Conservation (phyloP, 148 eudicot species). For the Cornus controversa region DNA sequence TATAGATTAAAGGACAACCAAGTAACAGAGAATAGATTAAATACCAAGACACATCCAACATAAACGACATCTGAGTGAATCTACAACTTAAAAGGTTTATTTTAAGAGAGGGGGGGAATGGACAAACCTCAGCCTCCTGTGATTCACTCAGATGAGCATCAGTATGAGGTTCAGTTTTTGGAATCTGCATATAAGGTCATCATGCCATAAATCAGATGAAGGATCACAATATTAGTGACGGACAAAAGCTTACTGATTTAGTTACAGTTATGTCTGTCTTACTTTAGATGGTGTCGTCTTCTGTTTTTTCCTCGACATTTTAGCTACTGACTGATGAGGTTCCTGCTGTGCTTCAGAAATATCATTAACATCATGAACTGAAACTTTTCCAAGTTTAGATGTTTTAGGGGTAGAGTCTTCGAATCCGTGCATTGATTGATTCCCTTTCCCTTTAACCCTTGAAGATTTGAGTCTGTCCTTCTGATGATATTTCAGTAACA, state of each 20-base stretch:
- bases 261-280: constrained; percentile 22
- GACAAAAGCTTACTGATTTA: background rate
- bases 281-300: constrained; percentile 57
- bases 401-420: constrained; percentile 42
- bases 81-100: background rate
- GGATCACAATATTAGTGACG: constrained; percentile 1
- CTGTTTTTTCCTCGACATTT: constrained; percentile 45
- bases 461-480: constrained; percentile 46
- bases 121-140: constrained; percentile 59
- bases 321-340: constrained; percentile 30
- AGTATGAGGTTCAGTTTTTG: constrained; percentile 43
- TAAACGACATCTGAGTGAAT: too few relatives aligned
- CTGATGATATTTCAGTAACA: constrained; percentile 37
- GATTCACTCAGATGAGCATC: constrained; percentile 35
- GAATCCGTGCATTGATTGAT: constrained; percentile 26
- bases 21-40: too few relatives aligned
- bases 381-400: constrained; percentile 51
- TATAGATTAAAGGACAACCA: too few relatives aligned
- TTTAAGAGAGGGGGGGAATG: constrained; percentile 2
- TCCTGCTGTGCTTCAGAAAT: constrained; percentile 44
- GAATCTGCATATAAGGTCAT: constrained; percentile 40
- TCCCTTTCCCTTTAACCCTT: constrained; percentile 49
- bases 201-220: constrained; percentile 11
- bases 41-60: too few relatives aligned
- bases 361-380: constrained; percentile 30